Conservation (phyloP, 306 rosid genomes). For the Leucaena leucocephala region DNA sequence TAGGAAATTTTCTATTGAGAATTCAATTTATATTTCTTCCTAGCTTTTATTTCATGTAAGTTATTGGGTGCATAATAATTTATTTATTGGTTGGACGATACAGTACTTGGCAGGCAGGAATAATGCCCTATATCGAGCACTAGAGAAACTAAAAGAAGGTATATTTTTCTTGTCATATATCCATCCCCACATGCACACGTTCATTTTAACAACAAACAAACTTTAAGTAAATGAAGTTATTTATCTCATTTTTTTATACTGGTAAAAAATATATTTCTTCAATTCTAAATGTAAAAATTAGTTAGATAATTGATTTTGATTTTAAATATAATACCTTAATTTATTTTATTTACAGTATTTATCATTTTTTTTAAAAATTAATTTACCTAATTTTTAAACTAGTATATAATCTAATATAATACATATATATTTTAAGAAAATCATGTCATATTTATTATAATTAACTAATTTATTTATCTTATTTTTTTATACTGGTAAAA, state of each 20-base stretch:
- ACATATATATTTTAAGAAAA: no score
- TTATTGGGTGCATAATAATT: constrained; percentile 25
- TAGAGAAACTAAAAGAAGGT: constrained; percentile 84
- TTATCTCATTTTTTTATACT: neutral
- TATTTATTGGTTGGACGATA: constrained; percentile 38
- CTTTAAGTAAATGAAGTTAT: neutral
- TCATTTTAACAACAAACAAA: neutral
- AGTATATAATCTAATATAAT: no score
- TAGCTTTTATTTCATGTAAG: neutral
- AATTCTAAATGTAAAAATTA: no score
- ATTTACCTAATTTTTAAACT: no score
- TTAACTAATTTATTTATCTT: no score
- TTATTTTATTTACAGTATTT: no score
- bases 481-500: no score
- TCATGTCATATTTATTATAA: no score
- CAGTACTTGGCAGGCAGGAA: constrained; percentile 47
- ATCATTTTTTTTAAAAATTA: no score
- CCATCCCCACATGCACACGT: neutral
- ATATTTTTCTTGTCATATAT: constrained; percentile 19
- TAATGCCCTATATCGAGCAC: constrained; percentile 53
- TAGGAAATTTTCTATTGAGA: neutral
- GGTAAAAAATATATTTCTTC: neutral
- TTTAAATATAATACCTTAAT: no score
- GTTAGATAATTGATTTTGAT: no score
- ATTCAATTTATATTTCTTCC: neutral